phyloP scores from a whole-genome alignment of 768 basidiomycete genomes.

The Amanita polypyramis region DNA sequence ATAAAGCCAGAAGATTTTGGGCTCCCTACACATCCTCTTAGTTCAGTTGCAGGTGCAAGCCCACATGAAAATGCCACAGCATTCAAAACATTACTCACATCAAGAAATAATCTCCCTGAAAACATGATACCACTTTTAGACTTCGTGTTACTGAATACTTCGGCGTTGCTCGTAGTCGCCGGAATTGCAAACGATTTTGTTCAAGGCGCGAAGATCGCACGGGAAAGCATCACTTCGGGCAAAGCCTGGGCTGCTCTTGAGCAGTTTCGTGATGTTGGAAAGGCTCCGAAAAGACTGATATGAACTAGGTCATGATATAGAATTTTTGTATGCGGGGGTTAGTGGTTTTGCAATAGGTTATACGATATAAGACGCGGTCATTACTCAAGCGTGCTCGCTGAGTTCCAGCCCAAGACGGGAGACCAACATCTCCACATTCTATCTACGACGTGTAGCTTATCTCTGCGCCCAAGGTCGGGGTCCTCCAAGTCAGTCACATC shows the following conservation, averaged over 20 bases:
- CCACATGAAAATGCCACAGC: slow-evolving; percentile 75
- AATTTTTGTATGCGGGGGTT: not conserved
- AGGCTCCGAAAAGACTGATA: slow-evolving; percentile 9
- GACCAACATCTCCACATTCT: slow-evolving; percentile 91
- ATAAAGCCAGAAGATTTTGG: slow-evolving; percentile 75
- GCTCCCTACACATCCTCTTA: slow-evolving; percentile 56
- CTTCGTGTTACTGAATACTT: slow-evolving; percentile 86
- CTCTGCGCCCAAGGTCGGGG: slow-evolving; percentile 50
- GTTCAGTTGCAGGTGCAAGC: slow-evolving; percentile 59
- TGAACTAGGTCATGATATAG: not conserved
- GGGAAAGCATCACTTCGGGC: slow-evolving; percentile 47
- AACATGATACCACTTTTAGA: slow-evolving; percentile 58
- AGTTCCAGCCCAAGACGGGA: slow-evolving; percentile 48
- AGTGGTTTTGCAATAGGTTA: not conserved
- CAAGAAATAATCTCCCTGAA: slow-evolving; percentile 44
- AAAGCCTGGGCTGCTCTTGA: slow-evolving; percentile 49
- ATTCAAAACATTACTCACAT: slow-evolving; percentile 53
- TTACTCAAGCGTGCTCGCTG: not conserved
- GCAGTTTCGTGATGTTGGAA: slow-evolving; percentile 36
- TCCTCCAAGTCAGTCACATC: slow-evolving; percentile 81
- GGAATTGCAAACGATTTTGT: slow-evolving; percentile 61
- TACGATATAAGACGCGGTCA: not conserved
- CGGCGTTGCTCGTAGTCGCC: slow-evolving; percentile 79
- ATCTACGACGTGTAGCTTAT: slow-evolving; percentile 71
- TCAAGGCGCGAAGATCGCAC: slow-evolving; percentile 63